These are phyloP conservation scores for Rhododendron simsii DNA, from an alignment of 148 eudicot species.

Conservation along the genomic window DNA sequence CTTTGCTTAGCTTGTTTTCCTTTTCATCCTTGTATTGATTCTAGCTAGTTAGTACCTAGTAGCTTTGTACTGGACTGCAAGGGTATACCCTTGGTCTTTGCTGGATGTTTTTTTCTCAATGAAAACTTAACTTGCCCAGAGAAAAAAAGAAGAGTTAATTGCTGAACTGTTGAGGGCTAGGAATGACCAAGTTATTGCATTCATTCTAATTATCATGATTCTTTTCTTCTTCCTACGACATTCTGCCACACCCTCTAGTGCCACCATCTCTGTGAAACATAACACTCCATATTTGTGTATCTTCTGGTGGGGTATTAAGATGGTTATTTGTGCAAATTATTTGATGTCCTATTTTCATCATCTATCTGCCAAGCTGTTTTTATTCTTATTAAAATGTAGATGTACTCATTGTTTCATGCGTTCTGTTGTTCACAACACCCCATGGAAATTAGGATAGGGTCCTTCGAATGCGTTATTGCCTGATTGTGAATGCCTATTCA, in stretches of 20 bases:
- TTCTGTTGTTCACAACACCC: neutral
- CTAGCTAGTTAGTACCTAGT: too few relatives aligned
- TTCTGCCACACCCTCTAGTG: neutral
- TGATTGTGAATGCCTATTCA: too few relatives aligned
- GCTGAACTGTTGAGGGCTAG: neutral
- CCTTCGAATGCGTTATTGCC: neutral
- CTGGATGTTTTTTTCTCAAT: too few relatives aligned
- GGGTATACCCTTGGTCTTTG: too few relatives aligned
- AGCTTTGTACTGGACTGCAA: too few relatives aligned
- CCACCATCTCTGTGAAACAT: neutral
- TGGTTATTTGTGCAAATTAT: neutral
- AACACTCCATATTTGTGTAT: too few relatives aligned
- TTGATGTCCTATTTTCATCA: neutral
- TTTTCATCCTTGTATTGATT: too few relatives aligned
- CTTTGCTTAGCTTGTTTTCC: too few relatives aligned
- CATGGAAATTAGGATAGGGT: neutral
- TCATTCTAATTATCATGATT: neutral
- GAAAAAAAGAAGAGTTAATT: too few relatives aligned
- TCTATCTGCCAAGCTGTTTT: neutral
- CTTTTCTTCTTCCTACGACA: neutral
- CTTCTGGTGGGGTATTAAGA: neutral
- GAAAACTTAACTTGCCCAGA: too few relatives aligned
- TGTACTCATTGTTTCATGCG: neutral
- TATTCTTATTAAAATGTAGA: neutral
- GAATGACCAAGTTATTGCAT: neutral